Percentiles rank a stretch among this genome's conserved stretches.
Evolutionary conservation across 805 yeast species (phyloP).

Genomic region (Schizosaccharomyces japonicus): DNA sequence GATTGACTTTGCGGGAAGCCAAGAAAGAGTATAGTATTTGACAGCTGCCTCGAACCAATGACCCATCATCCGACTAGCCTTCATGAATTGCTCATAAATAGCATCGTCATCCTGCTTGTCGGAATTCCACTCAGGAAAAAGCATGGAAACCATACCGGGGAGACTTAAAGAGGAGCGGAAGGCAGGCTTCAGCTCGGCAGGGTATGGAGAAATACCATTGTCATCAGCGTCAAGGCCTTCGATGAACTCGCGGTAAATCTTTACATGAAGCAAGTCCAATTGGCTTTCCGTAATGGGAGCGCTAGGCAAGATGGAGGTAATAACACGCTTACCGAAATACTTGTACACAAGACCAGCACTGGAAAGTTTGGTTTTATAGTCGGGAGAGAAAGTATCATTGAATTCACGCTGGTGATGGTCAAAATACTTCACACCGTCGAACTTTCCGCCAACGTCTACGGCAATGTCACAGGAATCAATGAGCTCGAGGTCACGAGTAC

Average conservation of each 20-base stretch:
- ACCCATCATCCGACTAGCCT: slow-evolving; percentile 70
- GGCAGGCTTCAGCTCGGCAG: slow-evolving; percentile 30
- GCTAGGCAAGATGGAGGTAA: slow-evolving; percentile 13
- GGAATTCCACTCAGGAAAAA: not conserved
- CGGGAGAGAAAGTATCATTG: slow-evolving; percentile 37
- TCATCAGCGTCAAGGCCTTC: slow-evolving; percentile 92
- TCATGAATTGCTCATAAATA: slow-evolving; percentile 38
- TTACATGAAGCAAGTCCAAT: slow-evolving; percentile 29
- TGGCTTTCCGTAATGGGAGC: not conserved
- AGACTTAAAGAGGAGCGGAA: slow-evolving; percentile 52
- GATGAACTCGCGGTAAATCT: slow-evolving; percentile 64
- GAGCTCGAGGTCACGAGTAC: slow-evolving; percentile 61
- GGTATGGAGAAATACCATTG: slow-evolving; percentile 64
- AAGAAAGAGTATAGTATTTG: slow-evolving; percentile 50
- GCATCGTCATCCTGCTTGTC: slow-evolving; percentile 20
- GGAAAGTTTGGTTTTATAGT: slow-evolving; percentile 53
- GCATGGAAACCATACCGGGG: slow-evolving; percentile 35
- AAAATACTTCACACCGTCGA: slow-evolving; percentile 62
- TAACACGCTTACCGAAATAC: slow-evolving; percentile 20
- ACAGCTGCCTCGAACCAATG: slow-evolving; percentile 44
- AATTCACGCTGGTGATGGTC: slow-evolving; percentile 96
- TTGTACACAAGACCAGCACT: slow-evolving; percentile 88
- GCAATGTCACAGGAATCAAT: slow-evolving; percentile 81
- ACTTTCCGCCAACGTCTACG: slow-evolving; percentile 72
- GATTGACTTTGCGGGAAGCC: slow-evolving; percentile 71